phyloP scores from a whole-genome alignment of 352 stramenopile genomes.

The Globisporangium camurandrum region DNA sequence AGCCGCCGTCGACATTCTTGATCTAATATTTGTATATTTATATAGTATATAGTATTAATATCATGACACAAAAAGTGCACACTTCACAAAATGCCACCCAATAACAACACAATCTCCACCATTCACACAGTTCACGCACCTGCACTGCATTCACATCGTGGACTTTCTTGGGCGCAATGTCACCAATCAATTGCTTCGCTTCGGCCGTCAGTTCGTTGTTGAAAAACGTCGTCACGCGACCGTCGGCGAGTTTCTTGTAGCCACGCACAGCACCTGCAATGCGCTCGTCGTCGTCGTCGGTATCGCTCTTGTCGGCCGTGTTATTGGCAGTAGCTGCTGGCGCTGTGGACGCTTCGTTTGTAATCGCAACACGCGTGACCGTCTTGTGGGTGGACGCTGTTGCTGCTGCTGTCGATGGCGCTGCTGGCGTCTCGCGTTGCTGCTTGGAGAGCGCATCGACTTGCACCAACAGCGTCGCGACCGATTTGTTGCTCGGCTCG shows the following conservation, averaged over 20 bases:
- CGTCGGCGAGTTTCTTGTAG: slow-evolving; percentile 96
- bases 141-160: slow-evolving; percentile 56
- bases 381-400: slow-evolving; percentile 27
- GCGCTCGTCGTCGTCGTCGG: slow-evolving; percentile 61
- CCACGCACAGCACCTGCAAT: slow-evolving; percentile 72
- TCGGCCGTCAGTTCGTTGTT: slow-evolving; percentile 97
- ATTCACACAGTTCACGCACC: slow-evolving; percentile 7
- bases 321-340: slow-evolving; percentile 1
- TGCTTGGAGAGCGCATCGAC: slow-evolving; percentile 54
- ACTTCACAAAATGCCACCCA: neutral
- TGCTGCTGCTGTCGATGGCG: slow-evolving; percentile 7
- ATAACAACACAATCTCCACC: neutral
- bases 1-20: slow-evolving; percentile 78
- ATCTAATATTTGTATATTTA: slow-evolving; percentile 29
- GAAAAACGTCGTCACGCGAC: slow-evolving; percentile 98
- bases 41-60: too few species aligned
- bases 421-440: slow-evolving; percentile 32
- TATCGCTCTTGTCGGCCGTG: slow-evolving; percentile 3
- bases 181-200: slow-evolving; percentile 96
- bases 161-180: slow-evolving; percentile 89
- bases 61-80: too few species aligned
- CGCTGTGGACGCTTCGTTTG: too few species aligned
- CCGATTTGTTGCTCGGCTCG: slow-evolving; percentile 71
- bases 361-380: slow-evolving; percentile 49
- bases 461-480: slow-evolving; percentile 51